Conservation (phyloP, 2,329 filamentous ascomycete species). For the Penicillium psychrosexuale region DNA sequence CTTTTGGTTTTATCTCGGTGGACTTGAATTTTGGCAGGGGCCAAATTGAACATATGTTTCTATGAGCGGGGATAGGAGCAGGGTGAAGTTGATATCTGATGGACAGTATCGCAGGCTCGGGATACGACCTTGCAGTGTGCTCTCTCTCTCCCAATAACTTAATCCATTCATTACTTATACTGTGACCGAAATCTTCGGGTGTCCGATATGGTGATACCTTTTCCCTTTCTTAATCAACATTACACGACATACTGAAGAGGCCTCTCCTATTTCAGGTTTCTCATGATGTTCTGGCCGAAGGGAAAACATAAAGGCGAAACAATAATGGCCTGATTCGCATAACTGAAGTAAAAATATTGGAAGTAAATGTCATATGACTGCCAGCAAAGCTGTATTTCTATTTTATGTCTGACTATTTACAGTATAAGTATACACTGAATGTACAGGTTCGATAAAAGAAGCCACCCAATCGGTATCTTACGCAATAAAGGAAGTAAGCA, state of each 20-base stretch:
- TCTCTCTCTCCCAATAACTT: background rate
- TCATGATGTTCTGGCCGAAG: too few species aligned
- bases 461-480: background rate
- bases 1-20: background rate
- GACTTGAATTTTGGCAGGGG: background rate
- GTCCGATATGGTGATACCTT: background rate
- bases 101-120: background rate
- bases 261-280: background rate
- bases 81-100: background rate
- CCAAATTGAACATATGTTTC: conserved; percentile 2
- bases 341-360: background rate
- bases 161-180: background rate
- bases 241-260: background rate
- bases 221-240: background rate
- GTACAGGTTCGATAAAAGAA: background rate
- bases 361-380: background rate
- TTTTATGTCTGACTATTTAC: background rate
- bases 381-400: background rate
- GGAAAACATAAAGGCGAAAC: too few species aligned
- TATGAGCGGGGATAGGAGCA: background rate
- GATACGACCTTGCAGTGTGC: background rate
- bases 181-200: background rate
- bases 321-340: background rate
- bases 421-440: background rate
- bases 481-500: background rate